Conservation (phyloP, 768 basidiomycete species). For the Kwoniella heveanensis region DNA sequence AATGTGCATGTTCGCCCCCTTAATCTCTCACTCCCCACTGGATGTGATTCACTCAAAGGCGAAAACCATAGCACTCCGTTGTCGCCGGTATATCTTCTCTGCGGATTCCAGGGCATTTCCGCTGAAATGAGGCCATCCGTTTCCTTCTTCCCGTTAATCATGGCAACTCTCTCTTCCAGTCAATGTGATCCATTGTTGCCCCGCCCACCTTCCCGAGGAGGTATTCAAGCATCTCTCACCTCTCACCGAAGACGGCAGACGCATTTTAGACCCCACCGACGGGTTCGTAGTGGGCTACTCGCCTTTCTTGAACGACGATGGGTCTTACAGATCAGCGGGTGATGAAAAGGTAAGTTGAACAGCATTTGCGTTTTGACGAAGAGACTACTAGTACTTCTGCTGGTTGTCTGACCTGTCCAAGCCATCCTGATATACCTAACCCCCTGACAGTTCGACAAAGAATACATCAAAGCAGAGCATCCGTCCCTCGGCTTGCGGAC, state of each 20-base stretch:
- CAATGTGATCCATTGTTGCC: constrained; percentile 43
- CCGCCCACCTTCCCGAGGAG: constrained; percentile 24
- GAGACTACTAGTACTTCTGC: no score
- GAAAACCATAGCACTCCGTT: no score
- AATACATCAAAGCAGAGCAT: constrained; percentile 27
- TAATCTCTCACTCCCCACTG: no score
- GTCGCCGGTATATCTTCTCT: no score
- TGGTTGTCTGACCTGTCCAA: no score
- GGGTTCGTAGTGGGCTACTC: constrained; percentile 43
- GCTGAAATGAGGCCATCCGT: no score
- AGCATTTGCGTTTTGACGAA: no score
- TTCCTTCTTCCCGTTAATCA: background rate
- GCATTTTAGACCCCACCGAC: constrained; percentile 5
- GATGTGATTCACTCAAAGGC: no score
- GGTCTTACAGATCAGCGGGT: constrained; percentile 27
- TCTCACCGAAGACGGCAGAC: background rate
- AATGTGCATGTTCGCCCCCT: background rate
- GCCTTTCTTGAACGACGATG: constrained; percentile 36
- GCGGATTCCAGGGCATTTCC: no score
- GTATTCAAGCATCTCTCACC: constrained; percentile 40
- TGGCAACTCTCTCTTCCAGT: constrained; percentile 16
- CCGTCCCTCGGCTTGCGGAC: constrained; percentile 31
- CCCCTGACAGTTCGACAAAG: constrained; percentile 43
- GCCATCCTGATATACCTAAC: no score
- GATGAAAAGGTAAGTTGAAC: constrained; percentile 35